Percentiles rank a stretch among this genome's conserved stretches.
Conservation (phyloP, 1,284 basidiomycete genomes). For the Violaceomyces palustris region DNA sequence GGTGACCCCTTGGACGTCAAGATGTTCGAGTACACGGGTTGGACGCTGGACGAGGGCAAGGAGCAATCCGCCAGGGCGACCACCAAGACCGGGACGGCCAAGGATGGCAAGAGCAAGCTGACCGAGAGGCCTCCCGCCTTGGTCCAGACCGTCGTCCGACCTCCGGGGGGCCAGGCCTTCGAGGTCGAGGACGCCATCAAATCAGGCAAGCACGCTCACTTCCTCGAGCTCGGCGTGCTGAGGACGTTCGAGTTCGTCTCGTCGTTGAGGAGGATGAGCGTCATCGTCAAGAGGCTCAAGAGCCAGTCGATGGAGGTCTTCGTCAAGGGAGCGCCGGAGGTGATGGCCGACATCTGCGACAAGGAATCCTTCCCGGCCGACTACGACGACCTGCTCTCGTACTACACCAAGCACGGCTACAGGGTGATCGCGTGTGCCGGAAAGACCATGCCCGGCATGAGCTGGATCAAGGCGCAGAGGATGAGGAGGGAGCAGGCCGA, state of each 20-base stretch:
- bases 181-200: slow-evolving; percentile 80
- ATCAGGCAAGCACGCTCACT: slow-evolving; percentile 84
- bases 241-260: slow-evolving; percentile 96
- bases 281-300: slow-evolving; percentile 90
- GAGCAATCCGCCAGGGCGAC: slow-evolving; percentile 36
- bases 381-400: slow-evolving; percentile 91
- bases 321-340: slow-evolving; percentile 96
- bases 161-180: slow-evolving; percentile 84
- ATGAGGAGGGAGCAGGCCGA: slow-evolving; percentile 96
- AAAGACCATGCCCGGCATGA: slow-evolving; percentile 84
- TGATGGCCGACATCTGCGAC: slow-evolving; percentile 83
- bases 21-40: slow-evolving; percentile 89
- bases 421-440: slow-evolving; percentile 97
- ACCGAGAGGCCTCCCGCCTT: slow-evolving; percentile 77
- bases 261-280: slow-evolving; percentile 87
- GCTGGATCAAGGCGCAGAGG: slow-evolving; percentile 95
- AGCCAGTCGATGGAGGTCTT: slow-evolving; percentile 94
- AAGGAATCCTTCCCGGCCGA: slow-evolving; percentile 65
- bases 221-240: slow-evolving; percentile 87
- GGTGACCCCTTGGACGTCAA: slow-evolving; percentile 89
- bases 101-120: slow-evolving; percentile 48
- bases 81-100: slow-evolving; percentile 41
- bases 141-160: slow-evolving; percentile 93
- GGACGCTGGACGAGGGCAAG: slow-evolving; percentile 83
- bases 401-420: slow-evolving; percentile 95